Evolutionary conservation across 768 basidiomycete genomes (phyloP).

Genomic region (Trametopsis cervina): DNA sequence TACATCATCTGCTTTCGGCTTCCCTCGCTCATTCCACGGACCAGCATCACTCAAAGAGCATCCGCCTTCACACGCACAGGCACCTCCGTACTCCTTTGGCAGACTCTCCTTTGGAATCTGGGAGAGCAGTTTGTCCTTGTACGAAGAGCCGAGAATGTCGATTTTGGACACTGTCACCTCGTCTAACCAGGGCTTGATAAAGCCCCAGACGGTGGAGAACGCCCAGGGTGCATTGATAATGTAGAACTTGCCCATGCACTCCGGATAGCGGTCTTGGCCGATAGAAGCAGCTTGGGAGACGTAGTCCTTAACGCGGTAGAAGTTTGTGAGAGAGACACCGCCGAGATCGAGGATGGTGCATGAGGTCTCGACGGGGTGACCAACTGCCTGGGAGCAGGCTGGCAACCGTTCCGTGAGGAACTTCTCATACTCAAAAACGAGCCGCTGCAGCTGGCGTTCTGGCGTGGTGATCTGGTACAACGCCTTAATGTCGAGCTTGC

Average conservation of each 20-base stretch:
- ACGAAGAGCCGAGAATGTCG: slow-evolving; percentile 72
- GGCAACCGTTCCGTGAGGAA: slow-evolving; percentile 77
- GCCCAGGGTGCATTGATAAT: slow-evolving; percentile 97
- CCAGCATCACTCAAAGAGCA: slow-evolving; percentile 88
- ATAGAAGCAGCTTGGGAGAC: slow-evolving; percentile 68
- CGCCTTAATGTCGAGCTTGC: slow-evolving; percentile 79
- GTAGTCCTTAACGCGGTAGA: slow-evolving; percentile 91
- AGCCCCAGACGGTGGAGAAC: slow-evolving; percentile 81
- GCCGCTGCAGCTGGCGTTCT: slow-evolving; percentile 82
- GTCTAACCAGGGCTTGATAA: slow-evolving; percentile 93
- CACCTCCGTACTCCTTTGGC: slow-evolving; percentile 81
- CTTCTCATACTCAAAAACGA: slow-evolving; percentile 91
- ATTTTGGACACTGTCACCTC: slow-evolving; percentile 95
- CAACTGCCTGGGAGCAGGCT: slow-evolving; percentile 60
- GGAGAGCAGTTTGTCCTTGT: slow-evolving; percentile 66
- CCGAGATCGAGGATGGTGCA: slow-evolving; percentile 96
- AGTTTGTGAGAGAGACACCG: slow-evolving; percentile 61
- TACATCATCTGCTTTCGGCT: too few relatives aligned
- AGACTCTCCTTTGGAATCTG: slow-evolving; percentile 84
- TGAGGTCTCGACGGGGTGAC: slow-evolving; percentile 90
- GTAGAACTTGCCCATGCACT: slow-evolving; percentile 97
- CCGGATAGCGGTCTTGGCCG: slow-evolving; percentile 89
- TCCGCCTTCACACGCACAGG: slow-evolving; percentile 68
- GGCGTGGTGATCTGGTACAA: slow-evolving; percentile 78
- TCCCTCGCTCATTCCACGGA: slow-evolving; percentile 61